Evolutionary conservation across 176 grass and related monocot genomes (phyloP), one percentile per base, ranked within the genome.

Genomic region (Tillandsia fasciculata): DNA sequence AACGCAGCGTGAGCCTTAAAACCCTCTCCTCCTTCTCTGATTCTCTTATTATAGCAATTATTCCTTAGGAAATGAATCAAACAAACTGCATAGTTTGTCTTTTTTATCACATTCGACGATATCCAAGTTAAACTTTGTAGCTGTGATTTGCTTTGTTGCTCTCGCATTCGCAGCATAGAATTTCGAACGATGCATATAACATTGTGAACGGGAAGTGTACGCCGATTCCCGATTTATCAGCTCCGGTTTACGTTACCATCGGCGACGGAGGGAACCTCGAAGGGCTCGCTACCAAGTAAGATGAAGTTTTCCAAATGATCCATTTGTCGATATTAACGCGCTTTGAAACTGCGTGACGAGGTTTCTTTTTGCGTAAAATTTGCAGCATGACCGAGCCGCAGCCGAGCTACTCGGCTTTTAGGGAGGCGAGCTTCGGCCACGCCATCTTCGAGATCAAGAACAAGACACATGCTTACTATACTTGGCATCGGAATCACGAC

Each of bases 351-450:
- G 24, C 24, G 0, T 24, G 24, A 24, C 1, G 1, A 24, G 24
- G 1, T 24, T 24, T 1, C 1, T 20, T 61, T 61, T 23, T 3
- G 9, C 63, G 0, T 75, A 15, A 49, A 42, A 29, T 57, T 64
- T 66, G 56, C 80, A 96, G 92, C 80, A 91, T 91, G 92, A 79
- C 86, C 10, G 67, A 76, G 72, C 92, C 92, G 28, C 92, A 96
- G 76, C 92, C 92, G 1, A 81, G 81, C 64, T 96, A 96, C 78
- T 96, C 92, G 7, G 92, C 92, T 63, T 91, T 89, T 82, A 84
- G 92, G 76, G 92, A 96, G 79, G 58, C 93, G n/a, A 96, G 88
- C 79, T 92, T 96, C 64, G 88, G 93, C 27, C 93, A 96, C 80
- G 93, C 93, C 49, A 83, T 92, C 42, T 79, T 96, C 12, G 88